These are phyloP conservation scores for Rhodofomes roseus DNA, from an alignment of 1,284 basidiomycete species.

Conservation along the genomic window DNA sequence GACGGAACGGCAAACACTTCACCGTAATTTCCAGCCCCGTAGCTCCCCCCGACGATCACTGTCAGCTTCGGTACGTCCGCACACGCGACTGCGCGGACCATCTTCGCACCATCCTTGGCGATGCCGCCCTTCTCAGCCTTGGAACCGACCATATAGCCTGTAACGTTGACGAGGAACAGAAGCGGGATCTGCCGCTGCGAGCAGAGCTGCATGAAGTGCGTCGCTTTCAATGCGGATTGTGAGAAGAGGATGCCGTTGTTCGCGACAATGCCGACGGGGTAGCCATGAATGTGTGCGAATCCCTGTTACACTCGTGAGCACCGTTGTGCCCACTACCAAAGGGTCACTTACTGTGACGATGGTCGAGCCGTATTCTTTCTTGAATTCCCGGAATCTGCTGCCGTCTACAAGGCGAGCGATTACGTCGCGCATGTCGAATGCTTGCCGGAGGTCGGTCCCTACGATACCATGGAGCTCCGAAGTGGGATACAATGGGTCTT, in stretches of 20 bases:
- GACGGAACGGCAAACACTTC: conserved; percentile 17
- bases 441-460: conserved; percentile 82
- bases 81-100: conserved; percentile 95
- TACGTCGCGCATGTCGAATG: conserved; percentile 92
- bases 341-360: conserved; percentile 72
- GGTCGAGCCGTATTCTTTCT: conserved; percentile 90
- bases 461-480: conserved; percentile 89
- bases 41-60: conserved; percentile 92
- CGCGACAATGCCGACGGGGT: conserved; percentile 85
- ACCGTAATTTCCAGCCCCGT: conserved; percentile 95
- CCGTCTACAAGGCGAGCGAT: conserved; percentile 91
- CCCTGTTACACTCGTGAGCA: conserved; percentile 43
- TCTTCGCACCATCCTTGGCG: conserved; percentile 96
- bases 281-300: conserved; percentile 89
- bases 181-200: conserved; percentile 89
- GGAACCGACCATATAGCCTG: conserved; percentile 93
- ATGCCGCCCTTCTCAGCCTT: conserved; percentile 95
- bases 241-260: conserved; percentile 96
- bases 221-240: conserved; percentile 89
- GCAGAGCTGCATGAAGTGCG: conserved; percentile 93
- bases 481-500: conserved; percentile 78
- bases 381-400: conserved; percentile 91
- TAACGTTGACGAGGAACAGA: conserved; percentile 93
- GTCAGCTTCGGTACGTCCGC: conserved; percentile 94
- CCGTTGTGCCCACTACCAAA: neutral